phyloP scores from a whole-genome alignment of 2,329 filamentous ascomycete genomes.

The Neurospora crassa region DNA sequence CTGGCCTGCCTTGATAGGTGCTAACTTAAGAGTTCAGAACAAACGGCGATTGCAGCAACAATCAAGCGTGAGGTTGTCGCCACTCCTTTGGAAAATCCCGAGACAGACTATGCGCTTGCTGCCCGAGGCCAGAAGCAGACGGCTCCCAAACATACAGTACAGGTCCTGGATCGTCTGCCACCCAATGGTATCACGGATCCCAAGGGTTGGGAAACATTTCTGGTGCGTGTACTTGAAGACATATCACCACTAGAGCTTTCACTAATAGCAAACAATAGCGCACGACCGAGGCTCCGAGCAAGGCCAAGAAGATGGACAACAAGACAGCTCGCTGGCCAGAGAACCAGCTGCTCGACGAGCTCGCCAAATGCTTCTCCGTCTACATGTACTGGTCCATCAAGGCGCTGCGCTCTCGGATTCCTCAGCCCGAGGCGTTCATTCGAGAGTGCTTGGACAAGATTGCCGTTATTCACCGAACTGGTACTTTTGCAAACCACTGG shows the following conservation, averaged over 20 bases:
- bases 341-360: conserved; percentile 75
- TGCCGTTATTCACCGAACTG: conserved; percentile 72
- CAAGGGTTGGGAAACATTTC: conserved; percentile 41
- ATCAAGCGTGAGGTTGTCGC: conserved; percentile 70
- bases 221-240: conserved; percentile 36
- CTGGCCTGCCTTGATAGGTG: conserved; percentile 7
- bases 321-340: conserved; percentile 87
- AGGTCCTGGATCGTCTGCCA: conserved; percentile 30
- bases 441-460: conserved; percentile 77
- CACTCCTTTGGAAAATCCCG: conserved; percentile 61
- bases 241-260: neutral
- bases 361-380: conserved; percentile 74
- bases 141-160: conserved; percentile 47
- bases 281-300: conserved; percentile 34
- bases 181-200: conserved; percentile 15
- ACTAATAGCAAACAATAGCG: conserved; percentile 34
- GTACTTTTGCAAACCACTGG: conserved; percentile 79
- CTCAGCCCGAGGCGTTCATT: conserved; percentile 89
- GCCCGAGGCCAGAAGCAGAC: conserved; percentile 49
- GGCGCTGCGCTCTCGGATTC: conserved; percentile 63
- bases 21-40: conserved; percentile 42
- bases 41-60: conserved; percentile 64
- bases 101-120: conserved; percentile 54
- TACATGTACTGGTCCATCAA: conserved; percentile 95
- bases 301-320: conserved; percentile 58